phyloP scores from a whole-genome alignment of 257 asterid genomes.

The Ocimum tenuiflorum region DNA sequence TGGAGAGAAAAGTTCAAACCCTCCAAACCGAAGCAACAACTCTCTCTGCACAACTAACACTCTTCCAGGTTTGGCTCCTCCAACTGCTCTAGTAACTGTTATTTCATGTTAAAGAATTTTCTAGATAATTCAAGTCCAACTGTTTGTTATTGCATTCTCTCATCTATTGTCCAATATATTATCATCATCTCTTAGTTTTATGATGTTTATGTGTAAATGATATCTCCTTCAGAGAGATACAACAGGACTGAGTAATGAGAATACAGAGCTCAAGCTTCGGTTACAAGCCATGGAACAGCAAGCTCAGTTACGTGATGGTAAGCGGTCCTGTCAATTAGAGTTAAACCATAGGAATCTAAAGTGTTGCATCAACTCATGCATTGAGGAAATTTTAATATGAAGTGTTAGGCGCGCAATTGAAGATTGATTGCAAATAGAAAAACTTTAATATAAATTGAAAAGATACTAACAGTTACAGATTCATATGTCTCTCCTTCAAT shows the following conservation, averaged over 20 bases:
- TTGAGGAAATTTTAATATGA: too few relatives aligned
- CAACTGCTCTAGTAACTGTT: not conserved
- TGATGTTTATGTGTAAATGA: not conserved
- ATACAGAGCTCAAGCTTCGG: conserved; percentile 85
- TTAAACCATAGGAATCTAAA: not conserved
- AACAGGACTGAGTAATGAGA: conserved; percentile 70
- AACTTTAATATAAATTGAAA: too few relatives aligned
- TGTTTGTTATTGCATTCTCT: not conserved
- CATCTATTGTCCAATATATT: not conserved
- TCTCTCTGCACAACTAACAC: conserved; percentile 72
- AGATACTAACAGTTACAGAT: too few relatives aligned
- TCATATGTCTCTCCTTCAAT: too few relatives aligned
- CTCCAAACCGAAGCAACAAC: conserved; percentile 91
- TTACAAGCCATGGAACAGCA: conserved; percentile 98
- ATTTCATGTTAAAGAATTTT: not conserved
- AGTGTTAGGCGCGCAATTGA: too few relatives aligned
- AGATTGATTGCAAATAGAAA: too few relatives aligned
- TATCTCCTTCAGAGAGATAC: conserved; percentile 67
- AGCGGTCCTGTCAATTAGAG: not conserved
- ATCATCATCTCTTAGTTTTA: not conserved
- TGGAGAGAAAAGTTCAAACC: conserved; percentile 94
- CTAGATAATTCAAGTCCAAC: not conserved
- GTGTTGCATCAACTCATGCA: not conserved
- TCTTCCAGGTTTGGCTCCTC: conserved; percentile 51
- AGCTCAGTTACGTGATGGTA: conserved; percentile 92